These are phyloP conservation scores for Gentiana macrophylla DNA, from an alignment of 257 asterid genomes.

Conservation along the genomic window DNA sequence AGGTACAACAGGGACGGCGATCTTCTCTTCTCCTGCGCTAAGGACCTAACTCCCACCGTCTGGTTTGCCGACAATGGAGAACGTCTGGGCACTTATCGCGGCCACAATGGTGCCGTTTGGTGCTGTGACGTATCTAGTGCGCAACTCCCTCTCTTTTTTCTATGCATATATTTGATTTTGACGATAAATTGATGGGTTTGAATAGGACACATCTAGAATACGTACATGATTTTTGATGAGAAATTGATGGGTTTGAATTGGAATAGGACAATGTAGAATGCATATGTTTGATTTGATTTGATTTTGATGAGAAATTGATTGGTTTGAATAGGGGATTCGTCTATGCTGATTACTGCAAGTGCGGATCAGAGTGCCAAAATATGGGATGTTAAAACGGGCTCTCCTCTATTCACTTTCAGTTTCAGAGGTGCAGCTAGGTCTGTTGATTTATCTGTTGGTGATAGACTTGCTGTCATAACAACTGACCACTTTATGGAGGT, in stretches of 20 bases:
- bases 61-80: constrained; percentile 96
- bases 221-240: too few relatives aligned
- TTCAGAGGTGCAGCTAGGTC: constrained; percentile 80
- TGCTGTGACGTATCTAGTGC: constrained; percentile 85
- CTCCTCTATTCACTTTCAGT: constrained; percentile 51
- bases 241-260: too few relatives aligned
- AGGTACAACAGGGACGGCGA: constrained; percentile 86
- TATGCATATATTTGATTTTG: neutral
- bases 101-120: constrained; percentile 98
- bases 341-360: constrained; percentile 76
- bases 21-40: constrained; percentile 83
- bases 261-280: too few relatives aligned
- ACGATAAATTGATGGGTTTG: too few relatives aligned
- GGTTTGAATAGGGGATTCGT: constrained; percentile 56
- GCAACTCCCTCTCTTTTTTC: neutral
- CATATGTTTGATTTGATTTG: neutral
- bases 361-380: constrained; percentile 90
- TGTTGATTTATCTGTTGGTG: constrained; percentile 72
- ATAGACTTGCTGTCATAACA: constrained; percentile 70
- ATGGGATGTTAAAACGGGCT: constrained; percentile 68
- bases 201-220: too few relatives aligned
- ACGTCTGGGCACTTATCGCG: constrained; percentile 88
- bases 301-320: neutral
- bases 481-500: constrained; percentile 83
- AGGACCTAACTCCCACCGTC: constrained; percentile 81